phyloP scores from a whole-genome alignment of 176 grass and related monocot genomes.

The Rhynchospora pubera region DNA sequence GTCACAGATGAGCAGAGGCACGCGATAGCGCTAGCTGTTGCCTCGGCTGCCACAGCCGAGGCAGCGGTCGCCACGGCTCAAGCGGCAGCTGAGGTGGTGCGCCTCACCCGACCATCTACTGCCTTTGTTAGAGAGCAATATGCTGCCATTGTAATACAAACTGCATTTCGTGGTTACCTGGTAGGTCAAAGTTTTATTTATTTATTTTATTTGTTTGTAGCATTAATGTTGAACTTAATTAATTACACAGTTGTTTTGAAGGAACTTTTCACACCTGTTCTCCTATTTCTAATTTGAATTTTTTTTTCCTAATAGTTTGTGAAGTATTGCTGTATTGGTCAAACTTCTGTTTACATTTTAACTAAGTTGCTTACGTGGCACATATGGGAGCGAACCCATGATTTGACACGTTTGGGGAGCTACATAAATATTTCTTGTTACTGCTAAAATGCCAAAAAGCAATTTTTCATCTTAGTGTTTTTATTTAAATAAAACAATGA shows the following conservation, averaged over 20 bases:
- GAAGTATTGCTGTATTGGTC: not conserved
- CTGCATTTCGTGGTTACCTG: constrained; percentile 79
- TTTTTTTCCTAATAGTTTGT: not conserved
- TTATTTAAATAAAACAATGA: not conserved
- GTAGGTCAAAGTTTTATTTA: constrained; percentile 5
- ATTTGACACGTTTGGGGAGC: not conserved
- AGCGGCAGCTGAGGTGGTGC: constrained; percentile 80
- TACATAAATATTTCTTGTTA: not conserved
- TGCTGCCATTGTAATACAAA: constrained; percentile 68
- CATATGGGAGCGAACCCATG: not conserved
- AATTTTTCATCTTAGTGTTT: not conserved
- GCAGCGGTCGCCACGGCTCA: constrained; percentile 79
- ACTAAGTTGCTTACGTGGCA: not conserved
- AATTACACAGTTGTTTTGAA: not conserved
- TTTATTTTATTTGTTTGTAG: not conserved
- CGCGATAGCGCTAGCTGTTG: constrained; percentile 77
- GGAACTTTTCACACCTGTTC: not conserved
- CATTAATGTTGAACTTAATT: not conserved
- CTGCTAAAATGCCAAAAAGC: not conserved
- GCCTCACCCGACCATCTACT: constrained; percentile 41
- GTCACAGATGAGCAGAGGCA: constrained; percentile 80
- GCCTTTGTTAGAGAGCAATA: constrained; percentile 42
- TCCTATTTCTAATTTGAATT: not conserved
- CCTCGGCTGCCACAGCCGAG: constrained; percentile 71
- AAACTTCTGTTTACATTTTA: not conserved